Evolutionary conservation across 148 eudicot genomes (phyloP), one percentile per base, ranked within the genome.

Genomic region (Camellia japonica): DNA sequence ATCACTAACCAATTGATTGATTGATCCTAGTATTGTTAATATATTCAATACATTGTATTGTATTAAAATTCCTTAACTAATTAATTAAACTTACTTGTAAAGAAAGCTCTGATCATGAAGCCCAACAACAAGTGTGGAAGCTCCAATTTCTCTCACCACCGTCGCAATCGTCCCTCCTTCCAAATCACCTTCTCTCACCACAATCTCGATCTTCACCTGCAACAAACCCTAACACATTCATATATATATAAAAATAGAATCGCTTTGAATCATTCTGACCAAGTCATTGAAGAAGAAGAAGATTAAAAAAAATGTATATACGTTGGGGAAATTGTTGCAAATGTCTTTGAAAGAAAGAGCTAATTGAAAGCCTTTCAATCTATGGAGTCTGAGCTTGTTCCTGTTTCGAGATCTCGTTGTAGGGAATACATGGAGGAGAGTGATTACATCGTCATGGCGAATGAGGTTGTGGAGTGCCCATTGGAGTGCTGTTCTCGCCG

Each of bases 191-290:
- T 95, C 94, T 16, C 89, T 85, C 74, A 95, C 98, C n/a, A 95
- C 90, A 68, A 91, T 93, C 90, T 93, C 97, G 47, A 91, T 91
- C 86, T 88, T 93, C 78, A 92, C 88, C 98, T 95, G 97, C 81
- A 78, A 82, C 14, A 43, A 13, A 69, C 2, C 23, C 6, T 12
- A 63, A 67, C 58, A 63, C 43, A 77, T 18, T 61, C 7, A 78
- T 7, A 41, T 52, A 10, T 23, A 42, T 41, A 10, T 74, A 74
- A 2, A 16, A 5, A 13, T 23, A 30, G 4, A 30, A 30, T 30
- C 1, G 1, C 1, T 30, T 30, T 30, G 38, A 30, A 30, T 30
- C 38, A 30, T 30, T 30, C 38, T 1, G 0, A 30, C 1, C 38
- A 30, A 30, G 38, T 30, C 38, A 30, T 30, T 30, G 38, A 30